Evolutionary conservation across 257 asterid species (phyloP), one percentile per base, ranked within the genome.

Genomic region (Nemophila menziesii): DNA sequence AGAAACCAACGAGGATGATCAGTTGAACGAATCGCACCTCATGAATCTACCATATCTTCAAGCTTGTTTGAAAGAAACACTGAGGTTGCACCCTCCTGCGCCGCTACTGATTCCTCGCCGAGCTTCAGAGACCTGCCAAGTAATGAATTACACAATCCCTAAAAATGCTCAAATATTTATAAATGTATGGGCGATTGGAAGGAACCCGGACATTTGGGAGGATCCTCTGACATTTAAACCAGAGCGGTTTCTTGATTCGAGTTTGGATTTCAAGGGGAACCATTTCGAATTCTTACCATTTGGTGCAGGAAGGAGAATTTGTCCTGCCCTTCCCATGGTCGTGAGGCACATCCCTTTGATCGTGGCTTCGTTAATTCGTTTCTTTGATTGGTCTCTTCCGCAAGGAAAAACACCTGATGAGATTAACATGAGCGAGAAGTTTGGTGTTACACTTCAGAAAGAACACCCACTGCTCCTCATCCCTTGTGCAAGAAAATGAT

Each of bases 51-150:
- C 53, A n/a, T 55, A 55, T 22, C 42, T 55, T 11, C 20, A 55
- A 0, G 53, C 54, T 20, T 33, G 52, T 22, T 11, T 55, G 6
- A 51, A 40, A 14, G 57, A 51, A 22, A 24, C 48, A 8, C 21
- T 51, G 33, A 40, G 57, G 48, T 39, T 51, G 24, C 57, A 40
- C 44, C 57, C 48, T 40, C 40, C 57, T 17, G 41, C 29, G 11
- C 48, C 57, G 3, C n/a, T 51, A 29, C 6, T 51, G n/a, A 47
- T 51, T 20, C 57, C 57, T 39, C 57, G 16, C 23, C 41, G 41
- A 0, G 27, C 41, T 2, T n/a, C 24, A 0, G 11, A 51, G 37
- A 40, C 26, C 5, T 51, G 57, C 27, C 40, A 40, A 39, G 26
- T 51, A 16, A 39, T 51, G 57, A 44, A 45, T 6, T 51, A 51